These are phyloP conservation scores for Globisporangium apiculatum DNA, from an alignment of 352 stramenopile genomes.

Conservation along the genomic window DNA sequence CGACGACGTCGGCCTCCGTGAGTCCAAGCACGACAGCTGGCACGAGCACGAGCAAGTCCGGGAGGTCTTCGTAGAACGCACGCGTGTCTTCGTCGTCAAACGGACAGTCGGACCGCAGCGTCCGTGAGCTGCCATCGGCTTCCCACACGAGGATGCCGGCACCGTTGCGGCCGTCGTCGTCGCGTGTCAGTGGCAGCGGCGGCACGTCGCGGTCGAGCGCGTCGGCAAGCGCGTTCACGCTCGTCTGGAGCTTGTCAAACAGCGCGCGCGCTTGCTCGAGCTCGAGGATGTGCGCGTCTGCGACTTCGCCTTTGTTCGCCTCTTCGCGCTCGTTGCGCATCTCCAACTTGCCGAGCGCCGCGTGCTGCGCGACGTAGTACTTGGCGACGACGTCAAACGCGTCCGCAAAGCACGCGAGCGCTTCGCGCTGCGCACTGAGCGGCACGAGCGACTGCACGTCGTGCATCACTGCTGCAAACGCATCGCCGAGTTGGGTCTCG, in stretches of 20 bases:
- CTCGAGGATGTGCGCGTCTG: constrained; percentile 66
- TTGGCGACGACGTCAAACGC: constrained; percentile 86
- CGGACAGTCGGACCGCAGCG: constrained; percentile 73
- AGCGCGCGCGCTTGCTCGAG: constrained; percentile 65
- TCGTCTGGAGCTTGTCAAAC: constrained; percentile 84
- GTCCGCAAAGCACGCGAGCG: constrained; percentile 78
- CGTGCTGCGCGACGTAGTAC: constrained; percentile 88
- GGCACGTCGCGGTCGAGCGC: constrained; percentile 74
- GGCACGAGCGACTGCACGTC: constrained; percentile 50
- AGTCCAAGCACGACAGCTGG: constrained; percentile 91
- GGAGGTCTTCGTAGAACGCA: constrained; percentile 96
- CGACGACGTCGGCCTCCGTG: constrained; percentile 77
- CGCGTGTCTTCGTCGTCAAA: constrained; percentile 96
- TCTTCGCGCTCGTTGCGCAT: constrained; percentile 91
- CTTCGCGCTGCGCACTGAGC: constrained; percentile 47
- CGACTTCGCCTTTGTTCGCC: constrained; percentile 71
- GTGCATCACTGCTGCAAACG: constrained; percentile 33
- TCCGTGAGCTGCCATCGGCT: constrained; percentile 51
- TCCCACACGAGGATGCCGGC: constrained; percentile 63
- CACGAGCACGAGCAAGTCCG: constrained; percentile 92
- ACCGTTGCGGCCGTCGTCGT: constrained; percentile 42
- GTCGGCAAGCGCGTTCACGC: constrained; percentile 73
- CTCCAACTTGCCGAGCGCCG: constrained; percentile 88
- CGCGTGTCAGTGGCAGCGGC: constrained; percentile 47
- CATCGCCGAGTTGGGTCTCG: constrained; percentile 21